These are phyloP conservation scores for Ophiocordyceps australis DNA, from an alignment of 2,329 filamentous ascomycete genomes.

Conservation along the genomic window DNA sequence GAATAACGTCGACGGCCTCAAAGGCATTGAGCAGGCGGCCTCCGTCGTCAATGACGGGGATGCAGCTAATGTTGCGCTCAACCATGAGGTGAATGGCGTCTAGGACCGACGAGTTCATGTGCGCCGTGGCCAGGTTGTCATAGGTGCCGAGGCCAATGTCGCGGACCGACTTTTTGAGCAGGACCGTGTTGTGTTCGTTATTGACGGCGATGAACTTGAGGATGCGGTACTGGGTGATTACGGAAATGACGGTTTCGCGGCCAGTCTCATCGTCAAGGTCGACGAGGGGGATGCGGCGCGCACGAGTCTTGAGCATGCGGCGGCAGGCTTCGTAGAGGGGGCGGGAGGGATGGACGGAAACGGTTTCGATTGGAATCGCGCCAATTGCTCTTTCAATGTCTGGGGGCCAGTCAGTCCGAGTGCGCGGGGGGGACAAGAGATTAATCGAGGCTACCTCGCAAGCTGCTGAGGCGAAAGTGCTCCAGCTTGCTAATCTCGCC, in stretches of 20 bases:
- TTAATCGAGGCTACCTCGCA: conserved; percentile 48
- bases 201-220: conserved; percentile 98
- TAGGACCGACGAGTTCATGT: conserved; percentile 81
- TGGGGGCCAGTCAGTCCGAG: conserved; percentile 15
- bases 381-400: conserved; percentile 93
- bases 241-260: conserved; percentile 82
- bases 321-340: conserved; percentile 91
- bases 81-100: conserved; percentile 92
- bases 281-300: conserved; percentile 82
- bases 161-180: conserved; percentile 70
- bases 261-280: conserved; percentile 90
- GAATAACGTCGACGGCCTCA: conserved; percentile 92
- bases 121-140: conserved; percentile 58
- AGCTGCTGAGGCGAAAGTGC: conserved; percentile 79
- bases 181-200: conserved; percentile 64
- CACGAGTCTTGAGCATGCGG: conserved; percentile 84
- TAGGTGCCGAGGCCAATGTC: conserved; percentile 82
- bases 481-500: conserved; percentile 81
- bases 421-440: not conserved
- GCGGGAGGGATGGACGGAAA: conserved; percentile 82
- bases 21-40: conserved; percentile 81
- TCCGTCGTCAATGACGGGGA: conserved; percentile 75
- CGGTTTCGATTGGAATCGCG: conserved; percentile 77
- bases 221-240: conserved; percentile 95
- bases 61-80: conserved; percentile 79